Base-by-base conservation (phyloP, 495 filamentous ascomycete species). In the Cenococcum geophilum region DNA sequence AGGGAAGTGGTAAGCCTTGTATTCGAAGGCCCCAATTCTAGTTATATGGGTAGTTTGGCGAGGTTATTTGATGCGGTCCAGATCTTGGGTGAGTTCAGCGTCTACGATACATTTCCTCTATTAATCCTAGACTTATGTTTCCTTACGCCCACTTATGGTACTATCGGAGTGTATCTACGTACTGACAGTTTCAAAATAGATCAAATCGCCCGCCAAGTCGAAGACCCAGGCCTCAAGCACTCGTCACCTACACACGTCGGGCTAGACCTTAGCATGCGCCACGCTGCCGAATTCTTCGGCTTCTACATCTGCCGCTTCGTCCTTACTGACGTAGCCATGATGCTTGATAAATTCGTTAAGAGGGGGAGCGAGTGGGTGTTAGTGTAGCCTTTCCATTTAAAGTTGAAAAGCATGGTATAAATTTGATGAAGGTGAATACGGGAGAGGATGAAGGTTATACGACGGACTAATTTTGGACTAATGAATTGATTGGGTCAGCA, bases 331-430 rank as follows among this genome's bases (percentile, higher is more conserved):
- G 76, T 98, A 61, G 80, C 84, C 43, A 69, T 96, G 71, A 81
- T 98, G 77, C 78, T 97, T 70, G 93, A 98, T 73, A 98, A 97
- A 73, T 97, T 92, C 70, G 85, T 98, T 71, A 97, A 97, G 79
- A 82, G 92, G 61, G 90, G 92, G 36, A 95, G 84, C 66, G 92
- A 98, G 76, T 97, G 92, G 92, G 93, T 95, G 50, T 77, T 96
- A 63, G 79, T 75, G n/a, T 77, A 45, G 9, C 4, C 49, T 21
- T 1, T 53, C 12, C 21, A 4, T 20, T 50, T 12, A 32, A 32
- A 32, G 2, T 32, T 32, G 2, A 32, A 32, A 32, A 6, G 27
- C 27, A 32, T 32, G 2, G 27, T 6, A 32, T 32, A 32, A 32
- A 32, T 5, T 9, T 34, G 4, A 43, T 34, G 16, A 18, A 12